Percentiles rank a stretch among this genome's conserved stretches.
These are phyloP conservation scores for Neovahlkampfia damariscottae DNA, from an alignment of 78 protist genomes.

Conservation along the genomic window DNA sequence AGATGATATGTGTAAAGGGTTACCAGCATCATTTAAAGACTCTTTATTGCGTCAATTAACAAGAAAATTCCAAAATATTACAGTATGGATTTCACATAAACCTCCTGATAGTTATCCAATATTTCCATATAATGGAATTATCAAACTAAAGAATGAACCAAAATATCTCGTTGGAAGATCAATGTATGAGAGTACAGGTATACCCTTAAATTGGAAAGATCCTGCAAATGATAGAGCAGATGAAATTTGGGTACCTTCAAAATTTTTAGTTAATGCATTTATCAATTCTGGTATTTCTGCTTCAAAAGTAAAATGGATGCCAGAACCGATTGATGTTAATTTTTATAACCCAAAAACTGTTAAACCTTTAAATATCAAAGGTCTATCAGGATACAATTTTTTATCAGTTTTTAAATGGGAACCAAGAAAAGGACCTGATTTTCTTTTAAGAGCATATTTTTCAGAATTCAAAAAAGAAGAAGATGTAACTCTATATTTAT, in stretches of 20 bases:
- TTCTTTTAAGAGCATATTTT: slow-evolving; percentile 17
- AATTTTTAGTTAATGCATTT: slow-evolving; percentile 21
- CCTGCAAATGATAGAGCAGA: slow-evolving; percentile 10
- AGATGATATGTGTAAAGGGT: not conserved
- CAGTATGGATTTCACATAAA: slow-evolving; percentile 34
- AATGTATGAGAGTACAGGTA: slow-evolving; percentile 25
- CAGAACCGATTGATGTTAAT: slow-evolving; percentile 33
- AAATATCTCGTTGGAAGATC: slow-evolving; percentile 27
- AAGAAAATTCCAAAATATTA: not conserved
- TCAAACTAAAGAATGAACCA: not conserved
- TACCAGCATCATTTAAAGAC: not conserved
- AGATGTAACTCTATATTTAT: slow-evolving; percentile 8
- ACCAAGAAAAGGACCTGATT: slow-evolving; percentile 25
- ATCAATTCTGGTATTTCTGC: not conserved
- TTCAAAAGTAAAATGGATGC: slow-evolving; percentile 16
- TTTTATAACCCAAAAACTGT: slow-evolving; percentile 17
- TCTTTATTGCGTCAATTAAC: not conserved
- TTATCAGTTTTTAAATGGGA: slow-evolving; percentile 32
- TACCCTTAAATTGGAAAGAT: slow-evolving; percentile 23
- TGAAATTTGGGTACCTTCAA: slow-evolving; percentile 48
- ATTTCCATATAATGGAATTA: slow-evolving; percentile 27
- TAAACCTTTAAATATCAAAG: not conserved
- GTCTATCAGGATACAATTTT: slow-evolving; percentile 2
- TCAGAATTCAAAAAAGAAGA: not conserved
- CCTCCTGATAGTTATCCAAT: slow-evolving; percentile 20